These are phyloP conservation scores for Chytridium lagenaria DNA, from an alignment of 371 early-diverging fungal genomes.

Conservation along the genomic window DNA sequence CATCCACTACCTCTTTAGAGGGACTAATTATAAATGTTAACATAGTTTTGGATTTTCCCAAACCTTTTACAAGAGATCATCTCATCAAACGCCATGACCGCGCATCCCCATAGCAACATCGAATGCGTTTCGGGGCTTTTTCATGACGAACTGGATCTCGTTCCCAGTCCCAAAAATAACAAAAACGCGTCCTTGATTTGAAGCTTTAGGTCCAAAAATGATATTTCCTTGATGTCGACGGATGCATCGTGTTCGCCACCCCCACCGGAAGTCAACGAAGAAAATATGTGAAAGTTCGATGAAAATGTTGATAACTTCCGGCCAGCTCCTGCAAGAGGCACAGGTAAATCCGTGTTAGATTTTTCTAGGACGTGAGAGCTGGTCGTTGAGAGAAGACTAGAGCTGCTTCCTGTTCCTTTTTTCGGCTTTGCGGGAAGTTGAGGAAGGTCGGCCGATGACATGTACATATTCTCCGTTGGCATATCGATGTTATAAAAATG, in stretches of 20 bases:
- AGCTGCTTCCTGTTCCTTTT: neutral
- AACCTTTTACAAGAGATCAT: slow-evolving; percentile 39
- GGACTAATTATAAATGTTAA: slow-evolving; percentile 22
- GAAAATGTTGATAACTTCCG: slow-evolving; percentile 18
- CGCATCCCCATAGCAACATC: slow-evolving; percentile 64
- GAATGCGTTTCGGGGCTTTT: slow-evolving; percentile 57
- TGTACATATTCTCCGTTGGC: neutral
- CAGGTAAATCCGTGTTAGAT: neutral
- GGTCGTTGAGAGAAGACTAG: neutral
- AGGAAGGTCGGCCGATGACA: neutral
- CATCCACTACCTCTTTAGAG: slow-evolving; percentile 46
- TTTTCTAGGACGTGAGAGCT: neutral
- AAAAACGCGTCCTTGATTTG: slow-evolving; percentile 60
- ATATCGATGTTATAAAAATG: slow-evolving; percentile 7
- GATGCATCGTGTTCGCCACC: neutral
- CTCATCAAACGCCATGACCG: slow-evolving; percentile 64
- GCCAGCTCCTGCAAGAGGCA: too few relatives aligned
- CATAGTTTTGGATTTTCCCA: neutral
- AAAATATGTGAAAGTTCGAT: neutral
- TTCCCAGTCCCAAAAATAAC: slow-evolving; percentile 52
- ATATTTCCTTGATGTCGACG: slow-evolving; percentile 20
- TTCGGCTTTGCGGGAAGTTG: slow-evolving; percentile 4
- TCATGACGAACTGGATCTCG: slow-evolving; percentile 34
- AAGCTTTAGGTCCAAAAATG: slow-evolving; percentile 48
- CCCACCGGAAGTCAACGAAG: neutral